phyloP scores from a whole-genome alignment of 2,329 filamentous ascomycete species.

The Aspergillus fumigatiaffinis region DNA sequence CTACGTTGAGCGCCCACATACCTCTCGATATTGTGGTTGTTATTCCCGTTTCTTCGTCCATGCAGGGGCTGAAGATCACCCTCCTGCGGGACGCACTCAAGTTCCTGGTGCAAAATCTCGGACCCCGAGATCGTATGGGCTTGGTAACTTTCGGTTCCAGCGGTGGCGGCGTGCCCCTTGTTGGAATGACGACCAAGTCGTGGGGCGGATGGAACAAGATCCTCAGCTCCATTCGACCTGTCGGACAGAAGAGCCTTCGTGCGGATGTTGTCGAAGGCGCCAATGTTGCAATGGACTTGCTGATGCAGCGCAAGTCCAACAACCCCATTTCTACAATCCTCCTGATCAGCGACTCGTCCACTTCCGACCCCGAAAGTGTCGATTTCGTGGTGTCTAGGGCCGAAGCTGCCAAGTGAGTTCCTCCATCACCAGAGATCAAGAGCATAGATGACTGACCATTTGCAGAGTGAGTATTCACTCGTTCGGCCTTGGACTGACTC shows the following conservation, averaged over 20 bases:
- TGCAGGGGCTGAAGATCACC: conserved; percentile 99
- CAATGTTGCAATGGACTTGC: conserved; percentile 95
- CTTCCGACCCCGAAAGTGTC: conserved; percentile 88
- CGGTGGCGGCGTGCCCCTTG: conserved; percentile 84
- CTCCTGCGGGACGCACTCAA: conserved; percentile 85
- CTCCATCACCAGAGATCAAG: not conserved
- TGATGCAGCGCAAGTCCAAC: conserved; percentile 96
- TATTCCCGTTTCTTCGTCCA: conserved; percentile 93
- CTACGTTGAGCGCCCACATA: conserved; percentile 74
- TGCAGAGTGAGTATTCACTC: conserved; percentile 86
- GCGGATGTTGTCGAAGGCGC: conserved; percentile 96
- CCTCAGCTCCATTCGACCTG: conserved; percentile 80
- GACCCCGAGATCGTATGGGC: conserved; percentile 93
- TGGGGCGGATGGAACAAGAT: conserved; percentile 91
- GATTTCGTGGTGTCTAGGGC: conserved; percentile 96
- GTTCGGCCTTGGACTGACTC: conserved; percentile 91
- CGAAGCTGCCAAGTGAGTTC: conserved; percentile 85
- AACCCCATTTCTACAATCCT: conserved; percentile 95
- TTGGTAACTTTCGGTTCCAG: conserved; percentile 95
- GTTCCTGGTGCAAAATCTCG: conserved; percentile 85
- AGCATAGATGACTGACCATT: conserved; percentile 18
- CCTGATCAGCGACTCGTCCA: conserved; percentile 95
- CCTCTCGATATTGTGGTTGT: conserved; percentile 95
- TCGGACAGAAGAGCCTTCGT: conserved; percentile 92
- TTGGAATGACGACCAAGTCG: conserved; percentile 95